Evolutionary conservation across 495 filamentous ascomycete genomes (phyloP).

Genomic region (Podospora tetraspora): DNA sequence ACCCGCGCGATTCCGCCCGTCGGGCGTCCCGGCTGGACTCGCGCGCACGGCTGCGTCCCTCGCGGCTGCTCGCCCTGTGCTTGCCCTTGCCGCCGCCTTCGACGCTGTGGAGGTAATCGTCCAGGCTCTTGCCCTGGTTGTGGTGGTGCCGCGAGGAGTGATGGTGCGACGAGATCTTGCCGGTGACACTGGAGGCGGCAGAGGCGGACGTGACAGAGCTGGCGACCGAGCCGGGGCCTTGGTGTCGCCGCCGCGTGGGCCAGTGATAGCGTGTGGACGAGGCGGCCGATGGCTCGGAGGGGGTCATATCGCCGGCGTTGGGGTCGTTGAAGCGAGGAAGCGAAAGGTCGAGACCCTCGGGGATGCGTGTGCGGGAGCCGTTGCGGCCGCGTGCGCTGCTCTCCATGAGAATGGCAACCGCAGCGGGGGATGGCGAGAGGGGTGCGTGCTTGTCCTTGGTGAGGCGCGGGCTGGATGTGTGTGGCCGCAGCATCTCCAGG

Average conservation of each 20-base stretch:
- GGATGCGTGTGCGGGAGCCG: constrained; percentile 74
- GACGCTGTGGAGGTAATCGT: constrained; percentile 83
- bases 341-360: constrained; percentile 72
- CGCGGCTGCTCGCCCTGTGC: constrained; percentile 54
- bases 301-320: constrained; percentile 46
- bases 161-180: constrained; percentile 29
- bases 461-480: constrained; percentile 49
- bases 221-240: constrained; percentile 42
- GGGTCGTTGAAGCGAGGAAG: constrained; percentile 55
- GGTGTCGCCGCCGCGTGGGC: constrained; percentile 38
- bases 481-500: constrained; percentile 33
- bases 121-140: constrained; percentile 56
- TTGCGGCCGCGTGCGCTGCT: constrained; percentile 51
- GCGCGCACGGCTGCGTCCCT: constrained; percentile 46
- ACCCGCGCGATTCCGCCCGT: constrained; percentile 58
- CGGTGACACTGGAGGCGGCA: constrained; percentile 32
- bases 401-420: constrained; percentile 48
- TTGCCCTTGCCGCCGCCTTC: constrained; percentile 64
- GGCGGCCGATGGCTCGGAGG: constrained; percentile 44
- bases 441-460: constrained; percentile 41
- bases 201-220: constrained; percentile 41
- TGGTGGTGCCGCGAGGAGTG: constrained; percentile 22
- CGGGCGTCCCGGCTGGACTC: constrained; percentile 59
- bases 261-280: constrained; percentile 41
- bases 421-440: constrained; percentile 47